Evolutionary conservation across 2,329 filamentous ascomycete genomes (phyloP), one percentile per base, ranked within the genome.

Genomic region (Scytalidium lignicola): DNA sequence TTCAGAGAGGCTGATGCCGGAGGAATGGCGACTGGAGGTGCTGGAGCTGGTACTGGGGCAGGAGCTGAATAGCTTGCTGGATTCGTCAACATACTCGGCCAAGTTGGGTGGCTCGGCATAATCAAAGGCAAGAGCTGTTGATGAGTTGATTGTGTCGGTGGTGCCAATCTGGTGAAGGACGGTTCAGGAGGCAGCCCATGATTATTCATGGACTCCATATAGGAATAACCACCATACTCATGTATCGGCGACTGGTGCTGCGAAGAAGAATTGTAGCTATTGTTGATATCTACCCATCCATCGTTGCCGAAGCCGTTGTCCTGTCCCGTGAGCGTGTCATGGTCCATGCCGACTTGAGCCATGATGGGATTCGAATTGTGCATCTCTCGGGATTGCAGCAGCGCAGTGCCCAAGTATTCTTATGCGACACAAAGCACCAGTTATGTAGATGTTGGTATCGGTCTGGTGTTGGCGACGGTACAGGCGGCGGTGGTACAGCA

Each of bases 61-160:
- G 80, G 74, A 39, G 83, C 75, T 41, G 81, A 75, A 61, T 82
- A 89, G 56, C 68, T 80, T 41, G 79, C 74, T 41, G 87, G 85
- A 55, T 85, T 86, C 42, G 85, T 87, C 64, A 92, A 73, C 78
- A 90, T 86, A 65, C 88, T 92, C 7, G 89, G 89, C 89, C 89
- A 95, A 54, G 78, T 75, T 45, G 76, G 66, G 55, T 85, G 77
- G 43, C 76, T 76, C 19, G 85, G 83, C 72, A 88, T 86, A 59
- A 88, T 83, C 55, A 91, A 72, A 63, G 88, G 85, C 19, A 87
- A 81, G 18, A 88, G 70, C 53, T 80, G 79, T 51, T 71, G 72
- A 51, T 74, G 73, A 26, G 73, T 70, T 39, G 70, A 69, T 58
- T 77, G 62, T 42, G 71, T 62, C 51, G 75, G 75, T 52, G 77